Evolutionary conservation across 768 basidiomycete species (phyloP).

Genomic region (Leccinum arenicola): DNA sequence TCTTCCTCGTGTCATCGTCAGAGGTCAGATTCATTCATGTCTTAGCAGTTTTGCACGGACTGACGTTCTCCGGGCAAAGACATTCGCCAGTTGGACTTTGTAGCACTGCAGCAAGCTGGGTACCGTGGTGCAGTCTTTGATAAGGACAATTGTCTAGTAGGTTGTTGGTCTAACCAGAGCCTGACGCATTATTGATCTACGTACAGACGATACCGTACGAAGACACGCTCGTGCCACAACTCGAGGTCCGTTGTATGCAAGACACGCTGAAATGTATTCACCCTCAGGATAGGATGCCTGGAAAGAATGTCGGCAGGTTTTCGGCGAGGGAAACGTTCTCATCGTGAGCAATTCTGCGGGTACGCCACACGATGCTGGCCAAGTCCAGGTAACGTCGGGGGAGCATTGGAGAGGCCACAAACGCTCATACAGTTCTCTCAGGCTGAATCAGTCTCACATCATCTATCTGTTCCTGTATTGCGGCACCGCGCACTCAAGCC

Average conservation of each 20-base stretch:
- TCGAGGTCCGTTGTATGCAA: conserved; percentile 48
- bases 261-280: background rate
- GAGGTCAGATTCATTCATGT: conserved; percentile 45
- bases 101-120: conserved; percentile 65
- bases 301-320: conserved; percentile 65
- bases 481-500: conserved; percentile 79
- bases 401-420: background rate
- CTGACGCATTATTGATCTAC: background rate
- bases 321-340: conserved; percentile 77
- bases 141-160: conserved; percentile 95
- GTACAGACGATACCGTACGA: conserved; percentile 74
- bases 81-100: conserved; percentile 82
- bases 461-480: conserved; percentile 80
- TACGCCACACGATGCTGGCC: conserved; percentile 69
- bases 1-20: conserved; percentile 61
- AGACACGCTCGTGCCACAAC: conserved; percentile 74
- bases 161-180: conserved; percentile 21
- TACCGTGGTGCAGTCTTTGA: conserved; percentile 92
- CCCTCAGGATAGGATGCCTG: conserved; percentile 61
- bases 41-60: conserved; percentile 1
- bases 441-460: conserved; percentile 83
- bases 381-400: conserved; percentile 63
- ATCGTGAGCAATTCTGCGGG: conserved; percentile 96
- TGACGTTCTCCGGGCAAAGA: conserved; percentile 52
- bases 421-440: conserved; percentile 29